Evolutionary conservation across 2,329 filamentous ascomycete genomes (phyloP).

Genomic region (Sporothrix schenckii): DNA sequence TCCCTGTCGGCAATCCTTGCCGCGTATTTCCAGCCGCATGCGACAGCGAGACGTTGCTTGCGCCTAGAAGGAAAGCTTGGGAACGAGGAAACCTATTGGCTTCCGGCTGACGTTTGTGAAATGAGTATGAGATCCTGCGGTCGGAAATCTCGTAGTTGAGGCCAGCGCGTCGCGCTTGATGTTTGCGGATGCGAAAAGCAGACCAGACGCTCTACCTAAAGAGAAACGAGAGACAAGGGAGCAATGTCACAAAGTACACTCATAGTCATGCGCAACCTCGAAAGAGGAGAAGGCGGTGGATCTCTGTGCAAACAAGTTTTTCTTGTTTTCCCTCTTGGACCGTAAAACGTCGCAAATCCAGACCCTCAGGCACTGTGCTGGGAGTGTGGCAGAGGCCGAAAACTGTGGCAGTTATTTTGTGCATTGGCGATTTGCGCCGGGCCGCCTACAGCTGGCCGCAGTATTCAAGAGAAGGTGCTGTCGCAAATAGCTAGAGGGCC

Average conservation of each 20-base stretch:
- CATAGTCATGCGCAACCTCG: not conserved
- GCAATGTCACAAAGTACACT: not conserved
- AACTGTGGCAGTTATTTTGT: slow-evolving; percentile 19
- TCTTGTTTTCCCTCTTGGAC: not conserved
- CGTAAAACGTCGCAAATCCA: not conserved
- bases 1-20: not conserved
- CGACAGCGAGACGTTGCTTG: slow-evolving; percentile 1
- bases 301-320: slow-evolving; percentile 11
- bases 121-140: slow-evolving; percentile 18
- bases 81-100: slow-evolving; percentile 12
- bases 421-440: slow-evolving; percentile 29
- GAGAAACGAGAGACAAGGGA: not conserved
- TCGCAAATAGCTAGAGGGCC: slow-evolving; percentile 15
- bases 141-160: not conserved
- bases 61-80: not conserved
- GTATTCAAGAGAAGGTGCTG: not conserved
- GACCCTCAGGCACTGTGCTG: slow-evolving; percentile 14
- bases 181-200: not conserved
- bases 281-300: slow-evolving; percentile 4
- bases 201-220: not conserved
- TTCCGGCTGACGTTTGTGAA: not conserved
- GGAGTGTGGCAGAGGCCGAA: not conserved
- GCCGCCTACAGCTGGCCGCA: slow-evolving; percentile 34
- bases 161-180: slow-evolving; percentile 18
- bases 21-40: slow-evolving; percentile 11